phyloP scores from a whole-genome alignment of 305 asterid species.

The Nicotiana rustica region DNA sequence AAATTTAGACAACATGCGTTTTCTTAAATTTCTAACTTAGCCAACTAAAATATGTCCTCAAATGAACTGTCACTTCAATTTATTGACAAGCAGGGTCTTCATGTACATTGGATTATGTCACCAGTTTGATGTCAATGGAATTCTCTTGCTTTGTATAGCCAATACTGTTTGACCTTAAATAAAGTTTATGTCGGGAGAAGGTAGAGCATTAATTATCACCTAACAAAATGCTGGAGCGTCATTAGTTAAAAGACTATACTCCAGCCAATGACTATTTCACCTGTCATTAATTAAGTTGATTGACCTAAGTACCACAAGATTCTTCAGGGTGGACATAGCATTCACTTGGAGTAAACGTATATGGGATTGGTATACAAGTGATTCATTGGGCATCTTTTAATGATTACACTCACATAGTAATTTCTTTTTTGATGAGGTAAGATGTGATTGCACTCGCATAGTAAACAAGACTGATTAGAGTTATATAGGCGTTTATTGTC shows the following conservation, averaged over 20 bases:
- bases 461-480: neutral
- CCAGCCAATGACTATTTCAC: neutral
- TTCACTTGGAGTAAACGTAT: neutral
- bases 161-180: neutral
- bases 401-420: neutral
- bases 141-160: neutral
- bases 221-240: neutral
- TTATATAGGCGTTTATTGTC: neutral
- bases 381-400: neutral
- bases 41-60: constrained; percentile 1
- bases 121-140: neutral
- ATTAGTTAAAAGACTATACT: neutral
- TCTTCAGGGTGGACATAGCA: neutral
- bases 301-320: neutral
- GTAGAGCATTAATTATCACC: neutral
- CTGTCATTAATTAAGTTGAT: neutral
- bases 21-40: neutral
- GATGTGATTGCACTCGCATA: neutral
- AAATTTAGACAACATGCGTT: neutral
- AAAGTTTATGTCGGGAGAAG: neutral
- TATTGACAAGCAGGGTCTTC: neutral
- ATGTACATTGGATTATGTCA: neutral
- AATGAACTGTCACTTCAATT: neutral
- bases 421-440: too few species aligned
- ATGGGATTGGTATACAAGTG: neutral